Percentiles rank a stretch among this genome's conserved stretches.
Conservation (phyloP, 2,329 filamentous ascomycete species). For the Beauveria australis region DNA sequence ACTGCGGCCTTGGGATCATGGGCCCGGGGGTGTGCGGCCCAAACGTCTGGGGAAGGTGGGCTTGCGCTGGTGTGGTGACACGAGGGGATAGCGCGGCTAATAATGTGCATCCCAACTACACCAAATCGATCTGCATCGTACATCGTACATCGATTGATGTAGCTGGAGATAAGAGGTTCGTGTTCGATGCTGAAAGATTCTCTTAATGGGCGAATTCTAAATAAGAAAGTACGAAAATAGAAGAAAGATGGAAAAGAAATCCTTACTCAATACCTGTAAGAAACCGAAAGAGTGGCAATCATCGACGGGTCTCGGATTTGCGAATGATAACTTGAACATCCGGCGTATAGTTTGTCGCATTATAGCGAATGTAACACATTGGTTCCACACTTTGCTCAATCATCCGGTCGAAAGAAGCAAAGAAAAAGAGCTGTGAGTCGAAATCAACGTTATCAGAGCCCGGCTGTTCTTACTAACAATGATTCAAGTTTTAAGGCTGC, state of each 20-base stretch:
- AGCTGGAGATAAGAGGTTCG: no score
- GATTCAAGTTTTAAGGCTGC: no score
- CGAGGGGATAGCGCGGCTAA: constrained; percentile 3
- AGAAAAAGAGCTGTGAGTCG: not conserved
- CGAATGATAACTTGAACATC: not conserved
- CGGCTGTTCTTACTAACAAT: not conserved
- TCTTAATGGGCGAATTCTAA: not conserved
- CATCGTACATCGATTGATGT: no score
- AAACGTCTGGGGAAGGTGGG: not conserved
- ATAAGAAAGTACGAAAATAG: no score
- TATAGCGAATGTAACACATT: not conserved
- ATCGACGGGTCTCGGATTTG: no score
- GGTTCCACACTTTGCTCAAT: not conserved
- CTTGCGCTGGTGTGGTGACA: not conserved
- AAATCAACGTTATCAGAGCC: not conserved
- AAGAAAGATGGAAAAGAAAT: no score
- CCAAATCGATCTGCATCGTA: not conserved
- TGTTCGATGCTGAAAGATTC: not conserved
- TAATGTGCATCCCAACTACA: not conserved
- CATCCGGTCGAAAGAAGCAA: not conserved
- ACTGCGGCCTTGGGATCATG: not conserved
- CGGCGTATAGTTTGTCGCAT: not conserved
- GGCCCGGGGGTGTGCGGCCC: not conserved
- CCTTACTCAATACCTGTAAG: no score
- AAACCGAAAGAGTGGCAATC: no score